Conservation (phyloP, 352 stramenopile species). For the Globisporangium emineosum region DNA sequence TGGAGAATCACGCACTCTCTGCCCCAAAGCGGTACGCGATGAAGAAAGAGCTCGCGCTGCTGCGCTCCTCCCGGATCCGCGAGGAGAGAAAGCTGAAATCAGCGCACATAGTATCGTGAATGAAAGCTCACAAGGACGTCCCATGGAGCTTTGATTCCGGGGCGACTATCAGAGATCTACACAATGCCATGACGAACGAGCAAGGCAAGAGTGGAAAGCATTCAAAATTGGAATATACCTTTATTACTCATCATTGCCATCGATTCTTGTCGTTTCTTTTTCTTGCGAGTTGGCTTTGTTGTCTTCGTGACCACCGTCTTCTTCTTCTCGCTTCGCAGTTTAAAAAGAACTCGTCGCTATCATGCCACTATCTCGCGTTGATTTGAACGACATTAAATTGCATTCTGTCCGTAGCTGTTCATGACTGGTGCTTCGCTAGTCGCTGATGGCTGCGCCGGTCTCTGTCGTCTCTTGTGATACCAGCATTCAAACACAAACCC, state of each 20-base stretch:
- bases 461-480: constrained; percentile 67
- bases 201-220: neutral
- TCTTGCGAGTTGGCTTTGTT: neutral
- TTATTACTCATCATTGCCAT: neutral
- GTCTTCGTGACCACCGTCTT: neutral
- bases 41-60: constrained; percentile 78
- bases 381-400: neutral
- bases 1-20: constrained; percentile 63
- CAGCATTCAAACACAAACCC: constrained; percentile 74
- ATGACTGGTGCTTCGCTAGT: constrained; percentile 7
- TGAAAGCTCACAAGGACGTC: neutral
- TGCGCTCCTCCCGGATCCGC: constrained; percentile 66
- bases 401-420: constrained; percentile 4
- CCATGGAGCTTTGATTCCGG: neutral
- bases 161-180: neutral
- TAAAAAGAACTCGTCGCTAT: neutral
- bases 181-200: neutral
- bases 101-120: neutral
- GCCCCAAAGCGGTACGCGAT: constrained; percentile 73
- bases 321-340: neutral
- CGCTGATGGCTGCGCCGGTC: constrained; percentile 7
- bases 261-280: neutral
- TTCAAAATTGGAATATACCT: constrained; percentile 1
- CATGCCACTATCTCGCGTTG: neutral
- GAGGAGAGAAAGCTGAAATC: constrained; percentile 30